phyloP scores from a whole-genome alignment of 2,329 filamentous ascomycete species.

The Penicillium glabrum region DNA sequence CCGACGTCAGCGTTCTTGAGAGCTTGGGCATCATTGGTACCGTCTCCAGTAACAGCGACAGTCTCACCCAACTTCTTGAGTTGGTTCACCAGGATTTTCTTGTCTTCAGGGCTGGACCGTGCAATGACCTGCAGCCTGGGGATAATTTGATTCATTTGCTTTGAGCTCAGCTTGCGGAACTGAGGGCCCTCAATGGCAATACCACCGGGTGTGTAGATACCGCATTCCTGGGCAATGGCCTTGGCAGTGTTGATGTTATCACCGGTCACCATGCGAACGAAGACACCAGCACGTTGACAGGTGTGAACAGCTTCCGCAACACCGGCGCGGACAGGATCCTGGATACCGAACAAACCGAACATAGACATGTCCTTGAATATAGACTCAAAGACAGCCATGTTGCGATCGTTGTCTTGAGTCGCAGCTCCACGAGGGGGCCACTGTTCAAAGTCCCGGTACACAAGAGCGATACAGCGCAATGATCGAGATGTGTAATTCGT shows the following conservation, averaged over 20 bases:
- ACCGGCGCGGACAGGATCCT: slow-evolving; percentile 74
- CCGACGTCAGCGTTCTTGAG: slow-evolving; percentile 79
- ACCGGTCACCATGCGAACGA: slow-evolving; percentile 82
- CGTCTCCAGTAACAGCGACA: slow-evolving; percentile 79
- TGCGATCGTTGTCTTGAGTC: slow-evolving; percentile 57
- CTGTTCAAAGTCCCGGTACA: slow-evolving; percentile 78
- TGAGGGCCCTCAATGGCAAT: slow-evolving; percentile 76
- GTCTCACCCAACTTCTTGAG: slow-evolving; percentile 73
- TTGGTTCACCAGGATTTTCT: slow-evolving; percentile 69
- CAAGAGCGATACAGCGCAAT: slow-evolving; percentile 78
- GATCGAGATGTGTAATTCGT: slow-evolving; percentile 76
- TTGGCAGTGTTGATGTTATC: slow-evolving; percentile 78
- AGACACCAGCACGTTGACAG: slow-evolving; percentile 74
- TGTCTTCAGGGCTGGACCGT: slow-evolving; percentile 73
- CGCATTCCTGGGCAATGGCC: slow-evolving; percentile 76
- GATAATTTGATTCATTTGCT: slow-evolving; percentile 66
- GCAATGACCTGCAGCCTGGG: slow-evolving; percentile 70
- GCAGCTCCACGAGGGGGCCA: slow-evolving; percentile 73
- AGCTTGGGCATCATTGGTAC: slow-evolving; percentile 80
- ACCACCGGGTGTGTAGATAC: slow-evolving; percentile 67
- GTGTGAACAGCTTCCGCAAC: slow-evolving; percentile 71
- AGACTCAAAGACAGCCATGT: slow-evolving; percentile 65
- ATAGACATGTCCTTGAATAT: slow-evolving; percentile 68
- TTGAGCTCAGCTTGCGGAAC: slow-evolving; percentile 69
- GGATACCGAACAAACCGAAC: slow-evolving; percentile 73